Base-by-base conservation (phyloP, 75 land plant genomes). In the Azolla pinnata region DNA sequence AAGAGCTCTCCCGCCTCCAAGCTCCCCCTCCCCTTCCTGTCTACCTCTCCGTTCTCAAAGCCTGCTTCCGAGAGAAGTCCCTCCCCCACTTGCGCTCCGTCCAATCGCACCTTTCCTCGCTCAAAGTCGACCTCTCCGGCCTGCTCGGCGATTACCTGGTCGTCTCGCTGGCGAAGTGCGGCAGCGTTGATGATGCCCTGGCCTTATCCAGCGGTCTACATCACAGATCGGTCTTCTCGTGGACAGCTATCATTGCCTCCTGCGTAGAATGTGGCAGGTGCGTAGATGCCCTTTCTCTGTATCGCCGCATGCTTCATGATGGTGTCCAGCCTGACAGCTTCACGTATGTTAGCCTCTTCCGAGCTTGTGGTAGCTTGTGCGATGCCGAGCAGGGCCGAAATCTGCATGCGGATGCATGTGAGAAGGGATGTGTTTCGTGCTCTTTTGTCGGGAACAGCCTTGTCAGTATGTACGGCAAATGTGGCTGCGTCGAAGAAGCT, bases 401-500 rank as follows among this genome's bases (percentile, higher is more conserved):
- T 5, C n/a, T 75, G 21, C 66, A 67, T 44, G 63, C 64, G n/a
- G 29, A 54, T 54, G 50, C 46, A 26, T 4, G 26, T 32, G 66
- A 54, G 35, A 24, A 32, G 33, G 68, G 75, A 27, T 33, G 34
- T 0, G 23, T 31, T n/a, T 29, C 25, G 44, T 42, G 54, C 19
- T 48, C 54, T 0, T 55, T 63, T 1, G 65, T 72, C 14, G 63
- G 67, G 31, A 72, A 58, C 58, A 60, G 67, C 9, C 1, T 72
- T 31, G 31, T 72, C 24, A 38, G 57, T 18, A 31, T 72, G 48
- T 64, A 63, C 57, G 73, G 46, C 2, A 64, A 59, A 34, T 42
- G 59, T 64, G 73, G 73, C 20, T 28, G 47, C 29, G 27, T 64
- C 17, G 46, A 44, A 29, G 73, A 71, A 33, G 73, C 73, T 27